phyloP scores from a whole-genome alignment of 345 rosid species.

The Gossypium stocksii region DNA sequence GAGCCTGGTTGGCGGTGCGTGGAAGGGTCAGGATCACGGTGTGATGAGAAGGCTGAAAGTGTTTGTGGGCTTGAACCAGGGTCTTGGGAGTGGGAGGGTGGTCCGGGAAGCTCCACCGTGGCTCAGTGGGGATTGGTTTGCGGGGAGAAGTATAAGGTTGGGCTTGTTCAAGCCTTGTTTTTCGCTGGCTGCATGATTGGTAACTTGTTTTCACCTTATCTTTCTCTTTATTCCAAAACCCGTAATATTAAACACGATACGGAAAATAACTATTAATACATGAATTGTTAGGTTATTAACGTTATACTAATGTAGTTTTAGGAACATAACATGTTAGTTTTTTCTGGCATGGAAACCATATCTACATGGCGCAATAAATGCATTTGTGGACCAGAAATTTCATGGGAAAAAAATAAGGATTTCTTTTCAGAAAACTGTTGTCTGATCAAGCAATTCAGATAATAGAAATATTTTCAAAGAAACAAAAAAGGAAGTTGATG shows the following conservation, averaged over 20 bases:
- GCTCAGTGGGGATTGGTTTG: constrained; percentile 81
- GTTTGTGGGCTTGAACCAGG: constrained; percentile 53
- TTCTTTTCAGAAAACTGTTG: too few relatives aligned
- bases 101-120: constrained; percentile 69
- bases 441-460: too few relatives aligned
- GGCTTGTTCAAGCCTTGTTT: constrained; percentile 79
- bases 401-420: not conserved
- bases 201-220: constrained; percentile 18
- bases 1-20: constrained; percentile 57
- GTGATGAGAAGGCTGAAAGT: constrained; percentile 30
- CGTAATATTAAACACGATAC: not conserved
- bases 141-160: constrained; percentile 70
- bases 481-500: too few relatives aligned
- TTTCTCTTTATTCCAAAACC: too few relatives aligned
- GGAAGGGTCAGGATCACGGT: constrained; percentile 21
- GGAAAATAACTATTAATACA: not conserved
- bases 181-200: constrained; percentile 95
- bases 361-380: not conserved
- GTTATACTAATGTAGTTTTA: too few relatives aligned
- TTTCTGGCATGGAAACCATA: too few relatives aligned
- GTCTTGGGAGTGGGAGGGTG: constrained; percentile 71
- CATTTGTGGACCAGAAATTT: not conserved
- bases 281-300: too few relatives aligned
- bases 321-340: too few relatives aligned
- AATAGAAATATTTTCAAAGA: too few relatives aligned